Base-by-base conservation (phyloP, 768 basidiomycete genomes). In the Ephemerocybe angulata region DNA sequence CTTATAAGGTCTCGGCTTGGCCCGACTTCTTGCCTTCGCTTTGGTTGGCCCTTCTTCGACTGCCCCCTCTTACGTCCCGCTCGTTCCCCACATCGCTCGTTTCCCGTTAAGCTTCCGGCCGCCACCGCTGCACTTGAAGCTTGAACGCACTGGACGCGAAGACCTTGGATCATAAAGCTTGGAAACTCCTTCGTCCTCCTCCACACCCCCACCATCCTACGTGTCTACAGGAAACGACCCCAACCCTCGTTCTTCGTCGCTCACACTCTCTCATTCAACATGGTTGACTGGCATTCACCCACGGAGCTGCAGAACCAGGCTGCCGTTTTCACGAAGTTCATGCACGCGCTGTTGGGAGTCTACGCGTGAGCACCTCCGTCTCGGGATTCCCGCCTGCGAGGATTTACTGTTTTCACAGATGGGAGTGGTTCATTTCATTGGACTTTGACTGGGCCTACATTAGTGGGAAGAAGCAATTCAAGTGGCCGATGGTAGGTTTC, bases 401-500 rank as follows among this genome's bases (percentile, higher is more conserved):
- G 50, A 24, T 28, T 27, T 21, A 41, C 56, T 48, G 52, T 51
- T 41, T 28, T 13, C n/a, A 22, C 54, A 86, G 84, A 35, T 87
- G 83, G 74, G 86, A 87, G 64, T 85, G 81, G 69, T 72, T 81
- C 57, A 72, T 79, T 17, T 85, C 85, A 22, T 66, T 86, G 30
- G 67, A 76, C 56, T 88, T 88, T 60, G 86, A 88, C 61, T 84
- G 80, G 79, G 74, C 80, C 50, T 79, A 80, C 55, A 58, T 87
- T 55, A 71, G 76, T 24, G 76, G 85, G 42, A 79, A 75, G 64
- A 82, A 79, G 57, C 70, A 60, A 48, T 87, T 88, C 65, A 77
- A 71, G 46, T 87, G 86, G 86, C 86, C 86, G 27, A 72, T 87
- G 80, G 85, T 87, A 58, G 37, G 73, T 60, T 19, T 13, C 10